phyloP scores from a whole-genome alignment of 2,329 filamentous ascomycete species.

The Fusarium longipes region DNA sequence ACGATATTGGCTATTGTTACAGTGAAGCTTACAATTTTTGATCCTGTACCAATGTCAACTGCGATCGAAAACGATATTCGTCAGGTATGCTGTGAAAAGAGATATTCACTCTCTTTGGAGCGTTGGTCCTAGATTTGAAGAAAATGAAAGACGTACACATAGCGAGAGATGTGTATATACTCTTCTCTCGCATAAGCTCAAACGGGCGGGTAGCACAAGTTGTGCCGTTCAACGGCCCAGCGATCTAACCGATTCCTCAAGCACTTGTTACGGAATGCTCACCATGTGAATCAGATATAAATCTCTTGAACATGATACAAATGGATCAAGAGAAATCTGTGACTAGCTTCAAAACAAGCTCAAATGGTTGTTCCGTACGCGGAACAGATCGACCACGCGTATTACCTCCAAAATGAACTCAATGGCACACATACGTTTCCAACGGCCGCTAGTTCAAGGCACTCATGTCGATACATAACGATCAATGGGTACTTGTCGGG shows the following conservation, averaged over 20 bases:
- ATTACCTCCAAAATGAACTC: background rate
- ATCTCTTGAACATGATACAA: background rate
- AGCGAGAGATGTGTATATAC: too few species aligned
- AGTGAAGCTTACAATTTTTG: rapidly evolving
- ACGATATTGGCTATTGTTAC: constrained; percentile 4
- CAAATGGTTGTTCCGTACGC: too few species aligned
- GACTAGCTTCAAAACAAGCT: background rate
- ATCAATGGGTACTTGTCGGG: background rate
- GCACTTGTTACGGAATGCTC: background rate
- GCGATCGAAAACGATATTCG: background rate
- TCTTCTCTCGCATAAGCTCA: background rate
- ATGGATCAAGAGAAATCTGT: background rate
- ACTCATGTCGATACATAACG: background rate
- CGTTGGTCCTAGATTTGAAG: background rate
- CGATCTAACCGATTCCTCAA: background rate
- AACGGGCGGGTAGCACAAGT: background rate
- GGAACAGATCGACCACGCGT: background rate
- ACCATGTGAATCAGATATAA: background rate
- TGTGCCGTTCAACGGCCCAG: background rate
- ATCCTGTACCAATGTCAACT: rapidly evolving
- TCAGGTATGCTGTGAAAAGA: background rate
- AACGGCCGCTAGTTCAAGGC: constrained; percentile 3
- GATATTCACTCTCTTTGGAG: background rate
- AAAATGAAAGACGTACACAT: background rate
- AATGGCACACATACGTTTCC: background rate